phyloP scores from a whole-genome alignment of 768 basidiomycete genomes.

The Megacollybia marginata region DNA sequence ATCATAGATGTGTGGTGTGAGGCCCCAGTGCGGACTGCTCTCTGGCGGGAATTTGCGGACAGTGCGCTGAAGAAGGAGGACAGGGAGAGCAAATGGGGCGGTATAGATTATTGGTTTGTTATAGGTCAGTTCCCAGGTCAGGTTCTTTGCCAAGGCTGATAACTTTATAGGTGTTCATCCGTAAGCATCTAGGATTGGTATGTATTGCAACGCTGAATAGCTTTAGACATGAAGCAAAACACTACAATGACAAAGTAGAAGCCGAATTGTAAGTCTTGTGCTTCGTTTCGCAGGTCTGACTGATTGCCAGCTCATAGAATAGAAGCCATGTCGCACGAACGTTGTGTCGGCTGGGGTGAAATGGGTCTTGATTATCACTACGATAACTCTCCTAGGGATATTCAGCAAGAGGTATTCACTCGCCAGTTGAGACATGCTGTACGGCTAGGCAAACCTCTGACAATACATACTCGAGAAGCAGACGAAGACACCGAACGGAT shows the following conservation, averaged over 20 bases:
- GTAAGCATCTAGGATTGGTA: constrained; percentile 29
- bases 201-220: constrained; percentile 1
- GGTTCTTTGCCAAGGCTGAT: constrained; percentile 1
- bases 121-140: constrained; percentile 47
- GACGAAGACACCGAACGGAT: constrained; percentile 78
- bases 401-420: constrained; percentile 59
- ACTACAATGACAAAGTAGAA: constrained; percentile 64
- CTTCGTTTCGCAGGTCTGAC: not conserved
- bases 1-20: constrained; percentile 91
- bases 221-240: constrained; percentile 60
- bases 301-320: constrained; percentile 31
- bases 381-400: constrained; percentile 62
- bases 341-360: constrained; percentile 85
- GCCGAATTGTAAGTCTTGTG: constrained; percentile 45
- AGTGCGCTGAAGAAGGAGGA: constrained; percentile 48
- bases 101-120: constrained; percentile 75
- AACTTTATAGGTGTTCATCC: constrained; percentile 56
- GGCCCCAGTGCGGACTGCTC: constrained; percentile 46
- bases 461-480: constrained; percentile 83
- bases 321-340: constrained; percentile 71
- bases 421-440: constrained; percentile 68
- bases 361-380: constrained; percentile 87
- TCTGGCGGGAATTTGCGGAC: constrained; percentile 72
- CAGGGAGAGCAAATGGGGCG: constrained; percentile 50
- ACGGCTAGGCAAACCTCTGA: constrained; percentile 64